These are phyloP conservation scores for Orbilia blumenaviensis DNA, from an alignment of 2,329 filamentous ascomycete genomes.

Conservation along the genomic window DNA sequence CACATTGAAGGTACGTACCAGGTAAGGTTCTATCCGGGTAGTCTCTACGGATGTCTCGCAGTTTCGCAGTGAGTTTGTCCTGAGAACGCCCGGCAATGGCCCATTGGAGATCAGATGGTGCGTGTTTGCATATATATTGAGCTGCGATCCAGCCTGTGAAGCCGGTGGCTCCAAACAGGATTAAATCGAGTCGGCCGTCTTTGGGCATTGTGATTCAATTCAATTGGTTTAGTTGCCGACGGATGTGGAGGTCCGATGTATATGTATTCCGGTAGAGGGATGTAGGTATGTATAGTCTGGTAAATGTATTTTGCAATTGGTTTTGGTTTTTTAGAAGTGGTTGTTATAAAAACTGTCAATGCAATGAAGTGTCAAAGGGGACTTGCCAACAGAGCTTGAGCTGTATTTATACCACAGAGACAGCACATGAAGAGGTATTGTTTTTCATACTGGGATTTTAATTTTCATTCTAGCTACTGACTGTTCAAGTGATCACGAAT, in stretches of 20 bases:
- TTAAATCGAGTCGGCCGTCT: constrained; percentile 64
- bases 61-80: constrained; percentile 75
- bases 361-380: no score
- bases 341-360: no score
- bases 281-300: not conserved
- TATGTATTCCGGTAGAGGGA: no score
- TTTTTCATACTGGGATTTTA: not conserved
- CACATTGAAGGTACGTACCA: constrained; percentile 69
- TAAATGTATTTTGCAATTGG: not conserved
- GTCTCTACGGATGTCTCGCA: constrained; percentile 71
- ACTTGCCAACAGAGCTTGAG: no score
- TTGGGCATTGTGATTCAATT: constrained; percentile 31
- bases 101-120: constrained; percentile 84
- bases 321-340: no score
- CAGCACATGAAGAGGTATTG: no score
- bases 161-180: constrained; percentile 76
- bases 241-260: not conserved
- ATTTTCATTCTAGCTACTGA: no score
- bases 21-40: constrained; percentile 77
- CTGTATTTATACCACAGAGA: no score
- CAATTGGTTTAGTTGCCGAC: not conserved
- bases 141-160: constrained; percentile 83
- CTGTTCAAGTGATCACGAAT: not conserved
- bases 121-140: constrained; percentile 75
- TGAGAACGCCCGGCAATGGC: constrained; percentile 84